Conservation (phyloP, 1,284 basidiomycete genomes). For the Meira nashicola region DNA sequence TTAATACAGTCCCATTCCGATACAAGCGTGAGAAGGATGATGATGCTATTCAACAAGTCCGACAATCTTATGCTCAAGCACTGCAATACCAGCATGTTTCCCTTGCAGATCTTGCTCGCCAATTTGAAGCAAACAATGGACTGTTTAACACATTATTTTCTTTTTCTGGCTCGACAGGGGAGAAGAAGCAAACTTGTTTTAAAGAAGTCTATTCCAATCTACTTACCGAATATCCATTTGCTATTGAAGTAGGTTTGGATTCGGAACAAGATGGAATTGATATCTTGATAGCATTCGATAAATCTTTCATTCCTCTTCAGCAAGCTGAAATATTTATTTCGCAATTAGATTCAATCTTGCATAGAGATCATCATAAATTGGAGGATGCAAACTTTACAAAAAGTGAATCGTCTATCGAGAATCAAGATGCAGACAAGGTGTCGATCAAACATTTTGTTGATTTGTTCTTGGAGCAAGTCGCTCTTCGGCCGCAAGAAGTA, state of each 20-base stretch:
- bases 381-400: too few species aligned
- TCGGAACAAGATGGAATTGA: conserved; percentile 17
- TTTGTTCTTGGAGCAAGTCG: conserved; percentile 24
- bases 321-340: conserved; percentile 32
- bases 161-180: conserved; percentile 10
- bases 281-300: conserved; percentile 28
- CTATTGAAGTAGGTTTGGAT: conserved; percentile 33
- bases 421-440: conserved; percentile 10
- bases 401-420: conserved; percentile 12
- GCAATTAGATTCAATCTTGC: conserved; percentile 25
- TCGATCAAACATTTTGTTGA: conserved; percentile 26
- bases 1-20: conserved; percentile 43
- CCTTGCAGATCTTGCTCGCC: conserved; percentile 32
- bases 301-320: conserved; percentile 18
- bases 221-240: conserved; percentile 37
- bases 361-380: too few species aligned
- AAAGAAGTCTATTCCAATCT: conserved; percentile 21
- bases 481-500: conserved; percentile 19
- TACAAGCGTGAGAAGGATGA: conserved; percentile 11
- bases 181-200: background rate
- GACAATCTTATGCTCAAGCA: background rate
- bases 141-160: conserved; percentile 44
- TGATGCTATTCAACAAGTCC: background rate
- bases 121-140: conserved; percentile 19
- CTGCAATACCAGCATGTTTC: conserved; percentile 33